Base-by-base conservation (phyloP, 202 grass and related monocot species). In the Carex arenaria region DNA sequence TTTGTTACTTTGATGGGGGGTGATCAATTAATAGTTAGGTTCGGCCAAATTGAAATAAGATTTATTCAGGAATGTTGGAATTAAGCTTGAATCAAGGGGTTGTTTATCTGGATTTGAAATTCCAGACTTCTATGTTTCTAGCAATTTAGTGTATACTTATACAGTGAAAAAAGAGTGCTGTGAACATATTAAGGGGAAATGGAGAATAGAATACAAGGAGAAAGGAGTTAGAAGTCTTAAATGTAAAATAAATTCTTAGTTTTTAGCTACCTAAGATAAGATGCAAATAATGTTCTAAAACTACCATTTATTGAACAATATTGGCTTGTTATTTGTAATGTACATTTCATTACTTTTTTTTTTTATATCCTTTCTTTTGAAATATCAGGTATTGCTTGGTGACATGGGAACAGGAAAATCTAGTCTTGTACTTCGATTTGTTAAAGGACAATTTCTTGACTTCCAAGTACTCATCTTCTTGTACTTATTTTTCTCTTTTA, bases 361-460 rank as follows among this genome's bases (percentile, higher is more conserved):
- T 8, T 43, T 43, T 43, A 36, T 23, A 11, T 57, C 14, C 18
- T 10, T 40, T 56, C n/a, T 7, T 36, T 71, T 80, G 45, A 86
- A 52, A 85, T 23, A 8, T 67, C 84, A 93, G 94, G 94, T 97
- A 60, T 90, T 97, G 76, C 87, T 97, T 1, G 94, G 94, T 30
- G 94, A 97, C 70, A 92, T 97, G 51, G 94, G 94, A 80, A 67
- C 94, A 0, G 94, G 94, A 81, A 97, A 97, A 87, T 93, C 94
- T 47, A 97, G 94, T 61, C 89, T 97, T 38, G 91, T 97, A 42
- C 91, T 97, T n/a, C 89, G 94, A 57, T 97, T 97, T 53, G 91
- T 97, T 1, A 97, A 93, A 18, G 94, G 94, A 59, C 94, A 97
- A 80, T 97, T 93, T 79, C 84, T 93, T 73, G 94, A 97, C 47